Evolutionary conservation across 2,329 filamentous ascomycete genomes (phyloP).

Genomic region (Colletotrichum graminicola): DNA sequence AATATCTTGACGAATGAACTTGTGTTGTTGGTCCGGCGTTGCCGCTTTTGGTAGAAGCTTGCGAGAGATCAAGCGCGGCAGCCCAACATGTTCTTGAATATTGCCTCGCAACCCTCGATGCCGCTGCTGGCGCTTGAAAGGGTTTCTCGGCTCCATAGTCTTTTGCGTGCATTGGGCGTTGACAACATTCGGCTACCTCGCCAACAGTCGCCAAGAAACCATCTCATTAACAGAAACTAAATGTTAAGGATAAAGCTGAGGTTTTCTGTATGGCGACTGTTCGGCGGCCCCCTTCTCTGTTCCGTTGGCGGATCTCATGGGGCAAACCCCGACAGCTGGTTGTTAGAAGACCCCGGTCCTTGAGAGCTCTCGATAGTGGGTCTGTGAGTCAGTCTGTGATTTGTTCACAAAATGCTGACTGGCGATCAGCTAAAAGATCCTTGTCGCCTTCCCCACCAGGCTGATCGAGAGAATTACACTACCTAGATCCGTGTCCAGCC

Average conservation of each 20-base stretch:
- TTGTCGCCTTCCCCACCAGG: conserved; percentile 5
- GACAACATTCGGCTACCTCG: not conserved
- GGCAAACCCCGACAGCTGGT: not conserved
- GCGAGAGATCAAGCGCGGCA: not conserved
- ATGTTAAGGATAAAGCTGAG: not conserved
- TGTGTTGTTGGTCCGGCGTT: conserved; percentile 20
- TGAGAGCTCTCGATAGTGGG: conserved; percentile 22
- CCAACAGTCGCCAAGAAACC: not conserved
- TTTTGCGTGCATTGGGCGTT: not conserved
- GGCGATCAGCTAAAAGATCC: conserved; percentile 30
- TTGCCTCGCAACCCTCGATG: not conserved
- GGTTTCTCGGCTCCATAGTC: not conserved
- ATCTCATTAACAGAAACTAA: too few relatives aligned
- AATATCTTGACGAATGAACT: conserved; percentile 1
- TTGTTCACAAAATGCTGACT: conserved; percentile 14
- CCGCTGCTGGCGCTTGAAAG: not conserved
- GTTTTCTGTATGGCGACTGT: not conserved
- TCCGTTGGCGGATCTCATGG: not conserved
- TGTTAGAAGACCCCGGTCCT: conserved; percentile 12
- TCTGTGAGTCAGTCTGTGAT: conserved; percentile 2
- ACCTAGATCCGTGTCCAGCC: not conserved
- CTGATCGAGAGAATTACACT: not conserved
- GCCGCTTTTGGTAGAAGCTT: not conserved
- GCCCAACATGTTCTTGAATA: not conserved
- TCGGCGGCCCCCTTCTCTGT: not conserved